Percentiles rank a stretch among this genome's conserved stretches.
phyloP scores from a whole-genome alignment of 2,329 filamentous ascomycete genomes.

The Cladobotryum protrusum region DNA sequence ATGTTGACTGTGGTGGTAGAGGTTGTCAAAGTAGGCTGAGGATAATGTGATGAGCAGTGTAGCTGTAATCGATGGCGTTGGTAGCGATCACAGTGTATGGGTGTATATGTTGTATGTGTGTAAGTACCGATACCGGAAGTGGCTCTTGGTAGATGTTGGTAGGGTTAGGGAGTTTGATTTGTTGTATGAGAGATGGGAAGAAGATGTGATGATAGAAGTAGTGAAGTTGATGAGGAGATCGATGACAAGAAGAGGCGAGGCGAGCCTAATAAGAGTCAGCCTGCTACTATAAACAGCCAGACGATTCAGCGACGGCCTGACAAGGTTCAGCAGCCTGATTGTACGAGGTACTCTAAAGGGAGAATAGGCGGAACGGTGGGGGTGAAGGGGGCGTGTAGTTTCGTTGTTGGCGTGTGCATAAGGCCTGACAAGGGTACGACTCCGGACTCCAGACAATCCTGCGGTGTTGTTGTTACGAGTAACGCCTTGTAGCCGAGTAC shows the following conservation, averaged over 20 bases:
- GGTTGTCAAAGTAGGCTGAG: neutral
- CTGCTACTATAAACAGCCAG: neutral
- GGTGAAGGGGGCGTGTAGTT: neutral
- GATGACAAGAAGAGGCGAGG: too few relatives aligned
- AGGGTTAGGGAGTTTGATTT: neutral
- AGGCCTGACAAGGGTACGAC: too few relatives aligned
- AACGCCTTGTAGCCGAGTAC: too few relatives aligned
- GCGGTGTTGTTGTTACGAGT: too few relatives aligned
- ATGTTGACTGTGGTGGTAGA: neutral
- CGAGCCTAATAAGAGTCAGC: too few relatives aligned
- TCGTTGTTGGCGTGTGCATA: too few relatives aligned
- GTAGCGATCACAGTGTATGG: neutral
- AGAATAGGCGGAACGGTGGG: neutral
- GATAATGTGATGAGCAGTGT: neutral
- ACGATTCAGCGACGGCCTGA: neutral
- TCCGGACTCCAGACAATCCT: too few relatives aligned
- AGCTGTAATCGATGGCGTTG: neutral
- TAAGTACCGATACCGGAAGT: neutral
- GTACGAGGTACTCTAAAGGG: constrained; percentile 4
- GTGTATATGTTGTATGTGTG: neutral
- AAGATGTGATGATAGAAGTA: too few relatives aligned
- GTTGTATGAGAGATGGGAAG: neutral
- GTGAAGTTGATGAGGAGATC: too few relatives aligned
- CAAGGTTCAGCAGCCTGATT: constrained; percentile 1
- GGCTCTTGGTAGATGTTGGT: neutral